Conservation (phyloP, 208 protist species). For the Crithidia thermophila region DNA sequence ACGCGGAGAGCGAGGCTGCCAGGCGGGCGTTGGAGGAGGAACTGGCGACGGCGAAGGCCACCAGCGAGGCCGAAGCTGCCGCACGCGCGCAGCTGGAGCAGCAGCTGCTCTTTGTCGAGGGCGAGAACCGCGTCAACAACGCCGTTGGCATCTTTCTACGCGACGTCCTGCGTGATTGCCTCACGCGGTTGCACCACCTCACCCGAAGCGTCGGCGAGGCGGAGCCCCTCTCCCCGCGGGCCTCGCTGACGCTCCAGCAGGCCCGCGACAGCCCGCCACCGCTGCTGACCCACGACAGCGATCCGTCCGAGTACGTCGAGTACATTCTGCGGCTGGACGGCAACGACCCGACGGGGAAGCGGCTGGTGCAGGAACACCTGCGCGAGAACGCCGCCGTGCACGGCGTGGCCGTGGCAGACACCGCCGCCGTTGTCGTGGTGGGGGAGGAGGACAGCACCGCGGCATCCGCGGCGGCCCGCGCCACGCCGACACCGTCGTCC, state of each 20-base stretch:
- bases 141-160: slow-evolving; percentile 45
- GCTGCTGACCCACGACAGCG: slow-evolving; percentile 32
- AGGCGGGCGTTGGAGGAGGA: background rate
- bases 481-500: background rate
- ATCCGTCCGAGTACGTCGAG: slow-evolving; percentile 50
- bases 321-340: slow-evolving; percentile 39
- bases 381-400: slow-evolving; percentile 23
- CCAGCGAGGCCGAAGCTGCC: slow-evolving; percentile 7
- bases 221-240: slow-evolving; percentile 9
- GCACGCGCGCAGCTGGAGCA: background rate
- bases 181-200: slow-evolving; percentile 32
- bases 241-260: slow-evolving; percentile 24
- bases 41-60: background rate
- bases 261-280: slow-evolving; percentile 15
- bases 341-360: slow-evolving; percentile 27
- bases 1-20: background rate
- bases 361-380: slow-evolving; percentile 47
- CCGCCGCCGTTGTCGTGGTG: background rate
- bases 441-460: background rate
- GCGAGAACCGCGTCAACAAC: slow-evolving; percentile 20
- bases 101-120: slow-evolving; percentile 22
- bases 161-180: slow-evolving; percentile 42
- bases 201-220: slow-evolving; percentile 10
- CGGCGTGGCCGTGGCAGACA: background rate
- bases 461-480: background rate